These are phyloP conservation scores for Pseudodiploospora longispora DNA, from an alignment of 2,329 filamentous ascomycete genomes.

Conservation along the genomic window DNA sequence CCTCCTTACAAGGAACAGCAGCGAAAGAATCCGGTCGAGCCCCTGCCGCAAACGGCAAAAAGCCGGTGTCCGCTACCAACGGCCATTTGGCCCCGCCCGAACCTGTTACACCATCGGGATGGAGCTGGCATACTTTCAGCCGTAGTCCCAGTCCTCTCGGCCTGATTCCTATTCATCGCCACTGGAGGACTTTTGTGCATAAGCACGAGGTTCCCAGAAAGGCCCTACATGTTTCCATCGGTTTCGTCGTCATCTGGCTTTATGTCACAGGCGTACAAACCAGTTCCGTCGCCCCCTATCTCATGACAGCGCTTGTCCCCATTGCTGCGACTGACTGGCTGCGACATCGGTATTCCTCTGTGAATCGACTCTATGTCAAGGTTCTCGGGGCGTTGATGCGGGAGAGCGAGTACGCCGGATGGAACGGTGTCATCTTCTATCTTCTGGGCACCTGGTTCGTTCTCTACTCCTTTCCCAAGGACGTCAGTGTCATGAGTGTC, in stretches of 20 bases:
- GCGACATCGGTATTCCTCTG: constrained; percentile 69
- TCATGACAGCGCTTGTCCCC: constrained; percentile 73
- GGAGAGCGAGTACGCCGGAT: constrained; percentile 87
- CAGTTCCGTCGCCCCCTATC: constrained; percentile 69
- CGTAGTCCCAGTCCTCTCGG: constrained; percentile 88
- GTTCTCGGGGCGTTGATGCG: constrained; percentile 88
- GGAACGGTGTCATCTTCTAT: constrained; percentile 97
- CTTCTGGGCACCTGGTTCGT: constrained; percentile 84
- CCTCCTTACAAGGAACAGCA: constrained; percentile 25
- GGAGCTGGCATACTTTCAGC: constrained; percentile 81
- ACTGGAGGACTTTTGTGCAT: constrained; percentile 88
- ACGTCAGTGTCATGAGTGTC: constrained; percentile 82
- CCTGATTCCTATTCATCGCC: constrained; percentile 87
- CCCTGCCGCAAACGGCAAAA: constrained; percentile 21
- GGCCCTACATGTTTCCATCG: constrained; percentile 87
- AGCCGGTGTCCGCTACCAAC: constrained; percentile 32
- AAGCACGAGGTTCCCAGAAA: constrained; percentile 96
- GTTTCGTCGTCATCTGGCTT: constrained; percentile 82
- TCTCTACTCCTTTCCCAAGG: constrained; percentile 83
- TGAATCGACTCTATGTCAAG: constrained; percentile 84
- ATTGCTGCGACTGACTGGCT: constrained; percentile 76
- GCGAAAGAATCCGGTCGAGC: constrained; percentile 18
- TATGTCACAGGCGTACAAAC: constrained; percentile 76
- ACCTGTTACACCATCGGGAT: constrained; percentile 48
- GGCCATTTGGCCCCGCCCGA: constrained; percentile 65